Conservation (phyloP, 495 filamentous ascomycete genomes). For the Aspergillus diversus region DNA sequence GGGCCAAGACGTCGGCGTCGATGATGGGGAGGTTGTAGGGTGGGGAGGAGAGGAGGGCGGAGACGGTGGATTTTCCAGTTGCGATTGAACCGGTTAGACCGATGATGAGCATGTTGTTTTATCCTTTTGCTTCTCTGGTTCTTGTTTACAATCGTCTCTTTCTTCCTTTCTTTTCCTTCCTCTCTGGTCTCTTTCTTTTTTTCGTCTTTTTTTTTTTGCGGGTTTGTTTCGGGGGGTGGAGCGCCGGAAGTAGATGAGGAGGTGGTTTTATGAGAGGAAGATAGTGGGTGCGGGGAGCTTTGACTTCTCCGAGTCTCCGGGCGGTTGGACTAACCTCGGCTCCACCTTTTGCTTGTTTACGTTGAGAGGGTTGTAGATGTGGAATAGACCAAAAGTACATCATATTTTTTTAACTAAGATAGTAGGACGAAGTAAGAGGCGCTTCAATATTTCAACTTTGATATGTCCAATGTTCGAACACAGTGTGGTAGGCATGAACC, state of each 20-base stretch:
- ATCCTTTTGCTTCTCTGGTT: background rate
- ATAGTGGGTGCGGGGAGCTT: constrained; percentile 12
- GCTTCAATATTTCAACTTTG: too few relatives aligned
- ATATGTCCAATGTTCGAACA: too few relatives aligned
- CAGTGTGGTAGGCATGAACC: too few relatives aligned
- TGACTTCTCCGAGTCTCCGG: background rate
- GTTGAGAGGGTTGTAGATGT: too few relatives aligned
- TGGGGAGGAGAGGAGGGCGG: constrained; percentile 71
- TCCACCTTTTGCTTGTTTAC: constrained; percentile 3
- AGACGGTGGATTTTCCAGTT: constrained; percentile 97
- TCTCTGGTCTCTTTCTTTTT: background rate
- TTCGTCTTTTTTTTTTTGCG: background rate
- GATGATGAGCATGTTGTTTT: constrained; percentile 78
- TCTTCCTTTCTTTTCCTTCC: background rate
- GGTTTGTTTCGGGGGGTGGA: background rate
- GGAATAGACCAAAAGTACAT: too few relatives aligned
- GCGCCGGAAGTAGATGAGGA: background rate
- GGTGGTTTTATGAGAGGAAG: background rate
- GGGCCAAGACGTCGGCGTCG: constrained; percentile 91
- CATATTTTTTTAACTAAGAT: too few relatives aligned
- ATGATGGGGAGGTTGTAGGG: constrained; percentile 90
- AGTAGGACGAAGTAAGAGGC: too few relatives aligned
- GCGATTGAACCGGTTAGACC: constrained; percentile 97
- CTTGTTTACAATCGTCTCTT: background rate
- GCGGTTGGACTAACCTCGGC: constrained; percentile 12